A percentile compares a stretch with the other conserved stretches of the same genome.
phyloP scores from a whole-genome alignment of 2,329 filamentous ascomycete genomes.

The Claviceps sp. region DNA sequence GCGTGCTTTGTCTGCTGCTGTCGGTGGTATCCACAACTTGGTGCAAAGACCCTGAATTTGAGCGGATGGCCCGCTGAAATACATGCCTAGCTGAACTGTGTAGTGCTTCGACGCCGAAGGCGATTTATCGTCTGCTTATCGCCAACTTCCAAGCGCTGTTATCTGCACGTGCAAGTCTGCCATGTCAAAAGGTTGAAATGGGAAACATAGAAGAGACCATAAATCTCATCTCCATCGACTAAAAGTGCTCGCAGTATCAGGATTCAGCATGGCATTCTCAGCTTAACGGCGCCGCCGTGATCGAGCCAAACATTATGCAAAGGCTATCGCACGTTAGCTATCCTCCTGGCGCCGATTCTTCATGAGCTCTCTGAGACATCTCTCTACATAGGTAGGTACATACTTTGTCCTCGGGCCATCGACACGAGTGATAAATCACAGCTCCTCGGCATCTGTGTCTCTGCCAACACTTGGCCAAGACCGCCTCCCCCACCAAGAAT shows the following conservation, averaged over 20 bases:
- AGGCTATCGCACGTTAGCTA: neutral
- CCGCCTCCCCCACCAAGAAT: neutral
- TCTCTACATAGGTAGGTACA: neutral
- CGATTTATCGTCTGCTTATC: neutral
- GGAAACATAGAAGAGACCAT: too few relatives aligned
- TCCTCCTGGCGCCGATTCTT: neutral
- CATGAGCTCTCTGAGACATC: neutral
- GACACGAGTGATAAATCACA: neutral
- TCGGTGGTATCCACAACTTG: neutral
- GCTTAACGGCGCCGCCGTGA: neutral
- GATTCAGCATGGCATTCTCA: neutral
- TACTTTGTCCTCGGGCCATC: neutral
- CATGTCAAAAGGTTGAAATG: too few relatives aligned
- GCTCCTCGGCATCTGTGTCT: neutral
- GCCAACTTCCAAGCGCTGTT: neutral
- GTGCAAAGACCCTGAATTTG: neutral
- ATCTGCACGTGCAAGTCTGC: neutral
- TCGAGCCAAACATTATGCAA: neutral
- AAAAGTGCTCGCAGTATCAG: neutral
- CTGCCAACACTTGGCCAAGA: constrained; percentile 1
- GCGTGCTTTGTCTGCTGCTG: too few relatives aligned
- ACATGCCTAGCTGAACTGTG: neutral
- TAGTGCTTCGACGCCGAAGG: neutral
- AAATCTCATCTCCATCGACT: too few relatives aligned
- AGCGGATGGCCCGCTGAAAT: neutral